Percentiles rank a stretch among this genome's conserved stretches.
These are phyloP conservation scores for Entomortierella parvispora DNA, from an alignment of 192 early-diverging fungal genomes.

Conservation along the genomic window DNA sequence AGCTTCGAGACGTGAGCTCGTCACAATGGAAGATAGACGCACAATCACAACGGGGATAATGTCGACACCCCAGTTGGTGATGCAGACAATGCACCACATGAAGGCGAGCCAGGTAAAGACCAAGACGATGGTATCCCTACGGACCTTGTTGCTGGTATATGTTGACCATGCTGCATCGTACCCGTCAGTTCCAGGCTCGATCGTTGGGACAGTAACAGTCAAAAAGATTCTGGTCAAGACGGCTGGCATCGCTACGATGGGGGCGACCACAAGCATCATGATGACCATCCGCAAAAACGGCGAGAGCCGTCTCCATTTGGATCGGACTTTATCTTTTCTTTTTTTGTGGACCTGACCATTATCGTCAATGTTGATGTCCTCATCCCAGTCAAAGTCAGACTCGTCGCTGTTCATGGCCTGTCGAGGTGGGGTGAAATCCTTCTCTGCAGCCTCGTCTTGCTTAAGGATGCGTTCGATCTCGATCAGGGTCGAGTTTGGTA, in stretches of 20 bases:
- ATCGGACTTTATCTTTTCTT: constrained; percentile 19
- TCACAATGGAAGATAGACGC: constrained; percentile 55
- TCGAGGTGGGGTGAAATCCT: constrained; percentile 37
- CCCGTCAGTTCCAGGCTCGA: too few relatives aligned
- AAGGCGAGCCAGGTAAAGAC: constrained; percentile 61
- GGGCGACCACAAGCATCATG: constrained; percentile 62
- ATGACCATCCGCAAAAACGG: constrained; percentile 60
- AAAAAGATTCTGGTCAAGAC: constrained; percentile 59
- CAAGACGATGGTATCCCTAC: constrained; percentile 59
- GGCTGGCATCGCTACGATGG: constrained; percentile 61
- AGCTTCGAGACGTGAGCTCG: constrained; percentile 58
- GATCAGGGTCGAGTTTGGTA: constrained; percentile 30
- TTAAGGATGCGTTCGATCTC: constrained; percentile 50
- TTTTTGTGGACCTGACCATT: constrained; percentile 28
- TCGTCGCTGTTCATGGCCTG: constrained; percentile 47
- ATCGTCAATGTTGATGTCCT: constrained; percentile 43
- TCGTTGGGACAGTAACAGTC: constrained; percentile 42
- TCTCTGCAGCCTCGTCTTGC: constrained; percentile 28
- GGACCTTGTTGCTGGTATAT: constrained; percentile 56
- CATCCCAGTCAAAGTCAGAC: constrained; percentile 53
- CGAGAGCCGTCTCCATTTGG: constrained; percentile 64
- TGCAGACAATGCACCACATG: constrained; percentile 54
- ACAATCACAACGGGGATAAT: constrained; percentile 64
- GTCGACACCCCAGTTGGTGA: constrained; percentile 57
- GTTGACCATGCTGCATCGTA: constrained; percentile 37